Percentiles rank a stretch among this genome's conserved stretches.
phyloP scores from a whole-genome alignment of 441 rosid species.

The Breynia disticha region DNA sequence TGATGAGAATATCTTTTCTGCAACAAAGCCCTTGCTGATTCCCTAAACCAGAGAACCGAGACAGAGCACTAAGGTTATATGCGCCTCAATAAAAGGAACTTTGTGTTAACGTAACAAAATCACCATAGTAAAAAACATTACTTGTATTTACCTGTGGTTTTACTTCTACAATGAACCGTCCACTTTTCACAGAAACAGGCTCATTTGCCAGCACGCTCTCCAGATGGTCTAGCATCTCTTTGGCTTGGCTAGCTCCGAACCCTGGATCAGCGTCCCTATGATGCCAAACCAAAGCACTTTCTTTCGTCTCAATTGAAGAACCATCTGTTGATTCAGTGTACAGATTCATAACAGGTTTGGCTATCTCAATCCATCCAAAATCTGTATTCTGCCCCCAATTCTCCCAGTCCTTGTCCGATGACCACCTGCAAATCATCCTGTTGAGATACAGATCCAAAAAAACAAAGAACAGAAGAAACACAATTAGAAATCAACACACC shows the following conservation, averaged over 20 bases:
- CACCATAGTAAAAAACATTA: too few species aligned
- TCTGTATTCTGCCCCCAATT: constrained; percentile 41
- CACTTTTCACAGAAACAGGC: constrained; percentile 62
- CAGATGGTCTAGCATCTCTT: constrained; percentile 67
- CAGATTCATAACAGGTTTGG: constrained; percentile 61
- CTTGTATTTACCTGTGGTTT: constrained; percentile 49
- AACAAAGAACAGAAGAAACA: background rate
- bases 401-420: constrained; percentile 37
- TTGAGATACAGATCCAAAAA: constrained; percentile 6
- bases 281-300: constrained; percentile 74
- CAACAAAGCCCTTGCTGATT: constrained; percentile 51
- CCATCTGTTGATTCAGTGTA: constrained; percentile 75
- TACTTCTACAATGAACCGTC: constrained; percentile 66
- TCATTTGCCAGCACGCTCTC: constrained; percentile 71
- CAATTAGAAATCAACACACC: constrained; percentile 21
- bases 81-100: too few species aligned
- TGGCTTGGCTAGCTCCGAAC: constrained; percentile 70
- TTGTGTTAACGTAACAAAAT: too few species aligned
- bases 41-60: constrained; percentile 31
- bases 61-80: too few species aligned
- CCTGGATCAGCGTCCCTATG: constrained; percentile 64
- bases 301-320: constrained; percentile 54
- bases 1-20: constrained; percentile 45
- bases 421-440: constrained; percentile 34
- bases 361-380: constrained; percentile 61